Conservation (phyloP, 495 filamentous ascomycete genomes). For the Penicillium lividum region DNA sequence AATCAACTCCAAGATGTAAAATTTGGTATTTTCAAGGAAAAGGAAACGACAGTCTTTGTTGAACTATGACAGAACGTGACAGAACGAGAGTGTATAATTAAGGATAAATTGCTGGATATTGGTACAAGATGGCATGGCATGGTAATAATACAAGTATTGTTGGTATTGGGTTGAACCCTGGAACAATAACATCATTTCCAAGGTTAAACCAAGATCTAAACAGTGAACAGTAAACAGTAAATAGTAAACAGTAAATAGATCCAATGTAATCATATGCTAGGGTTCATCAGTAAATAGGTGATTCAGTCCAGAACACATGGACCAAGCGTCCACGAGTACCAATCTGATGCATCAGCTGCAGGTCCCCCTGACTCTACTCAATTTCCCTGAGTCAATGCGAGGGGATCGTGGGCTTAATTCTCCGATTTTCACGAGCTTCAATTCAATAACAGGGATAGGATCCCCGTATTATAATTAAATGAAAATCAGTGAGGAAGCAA, state of each 20-base stretch:
- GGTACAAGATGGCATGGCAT: neutral
- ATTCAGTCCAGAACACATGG: constrained; percentile 22
- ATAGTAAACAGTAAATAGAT: neutral
- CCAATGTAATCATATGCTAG: neutral
- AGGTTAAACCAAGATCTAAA: neutral
- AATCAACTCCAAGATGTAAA: neutral
- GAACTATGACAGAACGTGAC: constrained; percentile 10
- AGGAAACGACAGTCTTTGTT: constrained; percentile 13
- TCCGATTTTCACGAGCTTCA: constrained; percentile 23
- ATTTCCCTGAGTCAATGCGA: constrained; percentile 28
- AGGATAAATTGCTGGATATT: neutral
- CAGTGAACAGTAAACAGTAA: neutral
- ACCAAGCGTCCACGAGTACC: constrained; percentile 23
- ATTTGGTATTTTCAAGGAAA: constrained; percentile 8
- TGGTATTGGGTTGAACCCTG: neutral
- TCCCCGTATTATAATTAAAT: neutral
- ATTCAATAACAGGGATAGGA: constrained; percentile 3
- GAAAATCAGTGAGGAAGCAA: neutral
- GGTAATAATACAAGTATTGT: neutral
- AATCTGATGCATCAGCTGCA: constrained; percentile 22
- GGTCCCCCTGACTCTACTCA: constrained; percentile 13
- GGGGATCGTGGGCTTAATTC: constrained; percentile 28
- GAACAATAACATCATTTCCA: constrained; percentile 1
- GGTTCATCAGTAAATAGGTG: neutral
- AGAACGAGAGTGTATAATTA: neutral